Percentiles rank a stretch among this genome's conserved stretches.
Evolutionary conservation across 495 filamentous ascomycete genomes (phyloP).

Genomic region (Lepraria neglecta): DNA sequence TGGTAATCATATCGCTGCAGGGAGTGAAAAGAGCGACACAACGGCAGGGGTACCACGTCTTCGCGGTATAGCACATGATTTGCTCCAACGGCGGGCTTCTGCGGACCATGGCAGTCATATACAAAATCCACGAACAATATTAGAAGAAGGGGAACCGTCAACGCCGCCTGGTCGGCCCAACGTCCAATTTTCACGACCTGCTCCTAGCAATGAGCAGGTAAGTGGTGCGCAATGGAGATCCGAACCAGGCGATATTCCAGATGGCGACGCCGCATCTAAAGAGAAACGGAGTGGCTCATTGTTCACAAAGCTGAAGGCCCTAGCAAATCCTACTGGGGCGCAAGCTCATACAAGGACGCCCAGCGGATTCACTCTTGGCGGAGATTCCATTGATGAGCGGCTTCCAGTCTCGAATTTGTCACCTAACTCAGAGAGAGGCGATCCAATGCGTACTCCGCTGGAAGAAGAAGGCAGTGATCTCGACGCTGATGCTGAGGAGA

Average conservation of each 20-base stretch:
- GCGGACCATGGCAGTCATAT: neutral
- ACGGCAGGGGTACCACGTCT: neutral
- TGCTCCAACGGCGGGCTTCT: conserved; percentile 6
- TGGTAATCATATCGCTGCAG: neutral
- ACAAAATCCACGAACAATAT: neutral
- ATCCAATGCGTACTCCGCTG: conserved; percentile 48
- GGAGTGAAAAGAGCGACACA: neutral
- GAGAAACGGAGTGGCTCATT: conserved; percentile 53
- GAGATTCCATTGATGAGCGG: conserved; percentile 23
- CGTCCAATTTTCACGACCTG: conserved; percentile 58
- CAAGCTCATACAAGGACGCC: conserved; percentile 40
- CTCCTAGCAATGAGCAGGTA: conserved; percentile 40
- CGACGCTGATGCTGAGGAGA: conserved; percentile 75
- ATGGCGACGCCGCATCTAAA: conserved; percentile 44
- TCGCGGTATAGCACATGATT: conserved; percentile 2
- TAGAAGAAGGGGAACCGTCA: conserved; percentile 30
- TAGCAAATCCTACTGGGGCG: conserved; percentile 42
- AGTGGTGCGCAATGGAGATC: conserved; percentile 46
- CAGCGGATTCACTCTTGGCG: conserved; percentile 36
- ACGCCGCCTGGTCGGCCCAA: conserved; percentile 49
- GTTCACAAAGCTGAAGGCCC: conserved; percentile 58
- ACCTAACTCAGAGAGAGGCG: conserved; percentile 41
- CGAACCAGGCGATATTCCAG: conserved; percentile 53
- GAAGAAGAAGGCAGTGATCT: conserved; percentile 59
- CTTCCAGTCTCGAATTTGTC: conserved; percentile 31